phyloP scores from a whole-genome alignment of 2,329 filamentous ascomycete genomes.

The Paracoccidioides brasiliensis region DNA sequence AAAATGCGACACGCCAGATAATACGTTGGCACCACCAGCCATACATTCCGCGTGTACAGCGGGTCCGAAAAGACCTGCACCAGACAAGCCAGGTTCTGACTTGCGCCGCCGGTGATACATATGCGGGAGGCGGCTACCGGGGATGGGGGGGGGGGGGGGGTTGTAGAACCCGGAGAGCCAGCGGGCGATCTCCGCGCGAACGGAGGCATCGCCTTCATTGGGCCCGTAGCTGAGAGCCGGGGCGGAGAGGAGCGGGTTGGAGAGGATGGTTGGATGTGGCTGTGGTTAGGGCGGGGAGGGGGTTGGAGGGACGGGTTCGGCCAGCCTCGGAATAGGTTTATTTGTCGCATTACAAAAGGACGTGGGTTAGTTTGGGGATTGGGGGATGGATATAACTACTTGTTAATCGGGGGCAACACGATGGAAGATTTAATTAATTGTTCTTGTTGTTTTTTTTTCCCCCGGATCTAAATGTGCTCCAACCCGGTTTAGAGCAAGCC shows the following conservation, averaged over 20 bases:
- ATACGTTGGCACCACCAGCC: constrained; percentile 72
- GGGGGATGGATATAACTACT: no score
- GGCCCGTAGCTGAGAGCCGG: constrained; percentile 68
- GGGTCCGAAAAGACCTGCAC: constrained; percentile 73
- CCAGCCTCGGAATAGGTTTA: constrained; percentile 35
- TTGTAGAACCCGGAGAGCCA: constrained; percentile 17
- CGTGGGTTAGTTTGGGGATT: no score
- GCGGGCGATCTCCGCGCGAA: constrained; percentile 41
- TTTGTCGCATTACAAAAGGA: constrained; percentile 7
- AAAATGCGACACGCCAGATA: constrained; percentile 78
- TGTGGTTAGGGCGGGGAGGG: constrained; percentile 46
- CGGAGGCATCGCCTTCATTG: constrained; percentile 56
- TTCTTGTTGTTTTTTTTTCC: no score
- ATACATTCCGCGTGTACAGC: constrained; percentile 58
- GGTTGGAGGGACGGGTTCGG: constrained; percentile 52
- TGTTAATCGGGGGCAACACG: no score
- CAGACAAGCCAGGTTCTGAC: constrained; percentile 65
- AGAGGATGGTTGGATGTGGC: constrained; percentile 50
- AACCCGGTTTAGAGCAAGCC: no score
- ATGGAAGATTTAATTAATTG: no score
- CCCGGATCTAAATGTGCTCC: no score
- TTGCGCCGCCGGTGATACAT: constrained; percentile 76
- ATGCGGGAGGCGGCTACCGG: neutral
- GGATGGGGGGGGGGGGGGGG: neutral
- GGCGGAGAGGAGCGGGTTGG: constrained; percentile 43